phyloP scores from a whole-genome alignment of 371 early-diverging fungal genomes.

The Apophysomyces sp. region DNA sequence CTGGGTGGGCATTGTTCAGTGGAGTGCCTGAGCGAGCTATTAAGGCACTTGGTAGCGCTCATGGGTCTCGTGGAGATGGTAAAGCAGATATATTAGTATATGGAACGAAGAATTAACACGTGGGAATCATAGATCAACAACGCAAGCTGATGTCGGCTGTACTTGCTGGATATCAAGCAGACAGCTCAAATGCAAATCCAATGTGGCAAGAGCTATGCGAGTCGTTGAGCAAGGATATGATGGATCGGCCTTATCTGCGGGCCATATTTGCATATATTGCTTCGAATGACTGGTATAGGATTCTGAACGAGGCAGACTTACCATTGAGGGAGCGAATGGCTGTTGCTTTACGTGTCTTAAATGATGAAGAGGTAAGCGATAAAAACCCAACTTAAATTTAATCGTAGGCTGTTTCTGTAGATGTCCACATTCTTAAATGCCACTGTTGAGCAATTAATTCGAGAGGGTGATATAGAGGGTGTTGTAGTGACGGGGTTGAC shows the following conservation, averaged over 20 bases:
- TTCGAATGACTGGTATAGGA: constrained; percentile 71
- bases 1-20: constrained; percentile 86
- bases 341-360: constrained; percentile 74
- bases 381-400: background rate
- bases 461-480: constrained; percentile 71
- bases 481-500: constrained; percentile 77
- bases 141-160: constrained; percentile 78
- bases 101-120: background rate
- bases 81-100: constrained; percentile 5
- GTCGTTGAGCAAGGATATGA: constrained; percentile 60
- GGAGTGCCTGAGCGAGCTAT: constrained; percentile 75
- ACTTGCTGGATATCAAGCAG: constrained; percentile 61
- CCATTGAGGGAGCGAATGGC: constrained; percentile 74
- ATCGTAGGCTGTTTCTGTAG: constrained; percentile 15
- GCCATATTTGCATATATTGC: constrained; percentile 81
- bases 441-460: constrained; percentile 46
- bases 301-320: constrained; percentile 61
- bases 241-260: constrained; percentile 68
- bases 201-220: constrained; percentile 69
- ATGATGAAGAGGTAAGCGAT: constrained; percentile 63
- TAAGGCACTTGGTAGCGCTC: constrained; percentile 55
- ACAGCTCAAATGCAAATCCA: constrained; percentile 26
- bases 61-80: constrained; percentile 44
- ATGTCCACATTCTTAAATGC: constrained; percentile 53
- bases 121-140: constrained; percentile 58